Conservation (phyloP, 2,329 filamentous ascomycete species). For the Cryoendolithus antarcticus region DNA sequence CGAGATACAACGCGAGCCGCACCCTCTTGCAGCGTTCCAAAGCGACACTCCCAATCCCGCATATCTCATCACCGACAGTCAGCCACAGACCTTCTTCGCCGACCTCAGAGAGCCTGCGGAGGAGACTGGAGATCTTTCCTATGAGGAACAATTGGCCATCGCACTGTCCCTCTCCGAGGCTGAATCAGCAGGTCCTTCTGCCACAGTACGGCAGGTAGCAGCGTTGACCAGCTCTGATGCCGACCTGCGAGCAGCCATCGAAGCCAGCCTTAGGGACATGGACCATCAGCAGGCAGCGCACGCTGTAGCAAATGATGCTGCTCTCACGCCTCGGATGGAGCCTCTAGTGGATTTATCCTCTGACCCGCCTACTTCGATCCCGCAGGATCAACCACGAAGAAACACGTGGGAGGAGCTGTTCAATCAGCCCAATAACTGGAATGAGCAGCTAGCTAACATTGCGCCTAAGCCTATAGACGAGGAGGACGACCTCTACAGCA, state of each 20-base stretch:
- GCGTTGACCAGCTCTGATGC: constrained; percentile 13
- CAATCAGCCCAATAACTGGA: constrained; percentile 7
- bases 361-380: constrained; percentile 9
- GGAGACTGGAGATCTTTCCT: constrained; percentile 16
- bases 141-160: constrained; percentile 26
- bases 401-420: constrained; percentile 13
- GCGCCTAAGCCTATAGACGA: constrained; percentile 11
- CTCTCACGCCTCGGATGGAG: constrained; percentile 10
- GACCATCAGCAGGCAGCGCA: constrained; percentile 15
- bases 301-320: constrained; percentile 9
- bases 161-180: constrained; percentile 24
- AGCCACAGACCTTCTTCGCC: neutral
- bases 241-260: constrained; percentile 22
- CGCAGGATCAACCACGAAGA: constrained; percentile 3
- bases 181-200: constrained; percentile 16
- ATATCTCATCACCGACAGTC: neutral
- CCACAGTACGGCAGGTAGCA: constrained; percentile 11
- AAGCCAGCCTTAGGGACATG: constrained; percentile 21
- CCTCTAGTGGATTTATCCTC: constrained; percentile 18
- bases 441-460: constrained; percentile 6
- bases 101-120: constrained; percentile 6
- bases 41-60: constrained; percentile 6
- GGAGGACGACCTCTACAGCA: constrained; percentile 20
- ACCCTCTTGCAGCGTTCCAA: constrained; percentile 10
- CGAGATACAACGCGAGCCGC: constrained; percentile 16